Evolutionary conservation across 225 moss, liverwort and hornwort species (phyloP).

Genomic region (Neckera pumila): DNA sequence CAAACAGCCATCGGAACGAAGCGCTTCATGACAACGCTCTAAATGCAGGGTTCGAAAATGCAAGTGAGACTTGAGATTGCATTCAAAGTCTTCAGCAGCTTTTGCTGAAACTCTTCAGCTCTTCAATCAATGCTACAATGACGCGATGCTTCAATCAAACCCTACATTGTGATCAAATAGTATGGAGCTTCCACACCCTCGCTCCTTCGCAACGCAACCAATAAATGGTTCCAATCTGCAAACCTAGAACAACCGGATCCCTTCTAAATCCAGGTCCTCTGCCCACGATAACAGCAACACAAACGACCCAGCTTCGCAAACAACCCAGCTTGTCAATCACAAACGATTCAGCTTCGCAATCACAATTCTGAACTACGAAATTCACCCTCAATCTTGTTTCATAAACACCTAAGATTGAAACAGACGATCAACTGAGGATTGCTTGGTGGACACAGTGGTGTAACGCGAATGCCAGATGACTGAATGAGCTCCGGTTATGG

Average conservation of each 20-base stretch:
- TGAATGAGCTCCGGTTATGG: neutral
- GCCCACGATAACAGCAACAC: neutral
- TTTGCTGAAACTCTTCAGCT: neutral
- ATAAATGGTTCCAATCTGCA: neutral
- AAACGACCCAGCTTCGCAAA: too few species aligned
- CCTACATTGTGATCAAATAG: neutral
- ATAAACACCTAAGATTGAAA: neutral
- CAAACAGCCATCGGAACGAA: neutral
- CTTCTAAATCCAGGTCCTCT: neutral
- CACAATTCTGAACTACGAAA: neutral
- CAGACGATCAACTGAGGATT: neutral
- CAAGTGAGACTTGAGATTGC: neutral
- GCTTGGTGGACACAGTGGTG: neutral
- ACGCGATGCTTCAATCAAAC: neutral
- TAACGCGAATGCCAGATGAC: neutral
- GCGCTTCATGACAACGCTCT: neutral
- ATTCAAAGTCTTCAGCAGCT: neutral
- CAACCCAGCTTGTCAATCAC: neutral
- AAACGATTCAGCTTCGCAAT: neutral
- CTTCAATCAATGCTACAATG: neutral
- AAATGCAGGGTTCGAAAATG: neutral
- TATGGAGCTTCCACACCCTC: neutral
- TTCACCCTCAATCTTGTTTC: too few species aligned
- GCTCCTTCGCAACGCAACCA: neutral
- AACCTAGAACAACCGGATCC: neutral